Base-by-base conservation (phyloP, 2,329 filamentous ascomycete species). In the Elsinoe necatrix region DNA sequence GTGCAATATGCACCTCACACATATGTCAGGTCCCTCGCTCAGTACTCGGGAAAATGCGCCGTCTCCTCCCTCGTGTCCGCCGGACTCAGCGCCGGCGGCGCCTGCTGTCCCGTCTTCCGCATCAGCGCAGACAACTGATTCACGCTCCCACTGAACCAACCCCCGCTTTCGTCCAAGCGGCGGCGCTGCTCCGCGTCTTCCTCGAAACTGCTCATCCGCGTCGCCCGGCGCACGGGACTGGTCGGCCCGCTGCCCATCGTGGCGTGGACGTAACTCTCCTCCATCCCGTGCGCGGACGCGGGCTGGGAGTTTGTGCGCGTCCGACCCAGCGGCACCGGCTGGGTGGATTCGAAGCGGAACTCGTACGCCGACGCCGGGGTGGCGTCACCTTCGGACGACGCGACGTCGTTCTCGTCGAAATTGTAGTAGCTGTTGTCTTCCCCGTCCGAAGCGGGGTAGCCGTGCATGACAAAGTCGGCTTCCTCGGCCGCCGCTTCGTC, bases 61-160 rank as follows among this genome's bases (percentile, higher is more conserved):
- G 23, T 31, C 29, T 48, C 48, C 52, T 18, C 31, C 54, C 47
- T 58, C 47, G 16, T 35, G 35, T 21, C 54, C 25, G 31, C 57
- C 35, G 21, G 57, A 55, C 29, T 57, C 54, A 47, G 35, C 35
- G 31, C 52, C n/a, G 42, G 27, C 12, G 35, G 21, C 25, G 42
- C 35, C 35, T 35, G 48, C 52, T 52, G 43, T 25, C 45, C 54
- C 16, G 58, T 58, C 42, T 59, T 59, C 35, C 51, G 51, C 37
- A 61, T 29, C 11, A 61, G 37, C 11, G 57, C 54, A 3, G 54
- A 57, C n/a, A 67, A 60, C 25, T 66, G 58, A 57, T 68, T 66
- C 48, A 68, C 67, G 50, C 62, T 65, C 37, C 66, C 66, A 42
- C 61, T 59, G 52, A 66, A 68, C 66, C 66, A 68, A 8, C 66